phyloP scores from a whole-genome alignment of 1,139 yeast genomes.

The Blastobotrys persicus region DNA sequence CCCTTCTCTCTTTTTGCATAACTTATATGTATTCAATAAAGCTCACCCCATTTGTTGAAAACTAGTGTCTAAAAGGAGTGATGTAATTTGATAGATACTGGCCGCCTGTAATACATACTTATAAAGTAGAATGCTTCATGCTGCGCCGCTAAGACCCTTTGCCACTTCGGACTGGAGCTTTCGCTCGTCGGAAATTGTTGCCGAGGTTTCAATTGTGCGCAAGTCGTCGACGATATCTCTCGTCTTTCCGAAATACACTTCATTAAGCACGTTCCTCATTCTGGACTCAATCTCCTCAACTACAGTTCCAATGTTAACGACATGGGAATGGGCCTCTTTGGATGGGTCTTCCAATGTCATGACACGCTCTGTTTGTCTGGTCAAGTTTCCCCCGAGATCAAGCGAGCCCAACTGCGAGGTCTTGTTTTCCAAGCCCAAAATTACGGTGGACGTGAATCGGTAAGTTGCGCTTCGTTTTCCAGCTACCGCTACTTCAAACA shows the following conservation, averaged over 20 bases:
- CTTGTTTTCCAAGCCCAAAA: slow-evolving; percentile 57
- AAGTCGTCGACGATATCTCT: slow-evolving; percentile 78
- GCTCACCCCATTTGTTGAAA: not conserved
- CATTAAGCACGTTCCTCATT: slow-evolving; percentile 82
- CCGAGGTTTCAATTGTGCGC: slow-evolving; percentile 45
- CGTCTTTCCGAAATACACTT: slow-evolving; percentile 93
- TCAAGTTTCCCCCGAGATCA: slow-evolving; percentile 75
- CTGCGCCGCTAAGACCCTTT: slow-evolving; percentile 27
- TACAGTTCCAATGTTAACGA: slow-evolving; percentile 79
- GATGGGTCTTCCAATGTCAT: slow-evolving; percentile 42
- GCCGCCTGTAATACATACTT: not conserved
- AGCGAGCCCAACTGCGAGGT: slow-evolving; percentile 40
- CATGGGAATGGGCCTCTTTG: slow-evolving; percentile 55
- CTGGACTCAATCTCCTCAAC: slow-evolving; percentile 88
- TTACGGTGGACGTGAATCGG: slow-evolving; percentile 83
- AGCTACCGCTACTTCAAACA: slow-evolving; percentile 67
- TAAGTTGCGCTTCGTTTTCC: slow-evolving; percentile 54
- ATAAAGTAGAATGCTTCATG: not conserved
- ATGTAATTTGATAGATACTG: no score
- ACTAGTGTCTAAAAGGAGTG: no score
- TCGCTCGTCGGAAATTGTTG: slow-evolving; percentile 34
- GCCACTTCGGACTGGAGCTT: slow-evolving; percentile 34
- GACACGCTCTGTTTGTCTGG: slow-evolving; percentile 62
- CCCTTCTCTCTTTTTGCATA: not conserved
- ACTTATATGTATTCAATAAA: not conserved